These are phyloP conservation scores for Rhizophlyctis rosea DNA, from an alignment of 192 early-diverging fungal species.

Conservation along the genomic window DNA sequence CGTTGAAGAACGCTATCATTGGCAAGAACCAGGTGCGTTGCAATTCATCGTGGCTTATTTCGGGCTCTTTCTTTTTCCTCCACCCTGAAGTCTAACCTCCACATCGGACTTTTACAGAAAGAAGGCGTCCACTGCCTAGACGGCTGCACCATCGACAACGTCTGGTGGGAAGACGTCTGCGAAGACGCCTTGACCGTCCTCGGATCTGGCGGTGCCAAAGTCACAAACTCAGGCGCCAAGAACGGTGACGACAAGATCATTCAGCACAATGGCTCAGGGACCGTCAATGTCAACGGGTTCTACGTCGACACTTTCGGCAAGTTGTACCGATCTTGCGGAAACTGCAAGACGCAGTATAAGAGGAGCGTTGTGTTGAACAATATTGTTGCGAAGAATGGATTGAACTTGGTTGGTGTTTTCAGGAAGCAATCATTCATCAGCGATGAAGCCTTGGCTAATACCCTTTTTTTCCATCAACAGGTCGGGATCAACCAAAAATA, in stretches of 20 bases:
- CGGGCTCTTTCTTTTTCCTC: too few relatives aligned
- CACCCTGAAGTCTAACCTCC: too few relatives aligned
- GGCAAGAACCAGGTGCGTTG: constrained; percentile 9
- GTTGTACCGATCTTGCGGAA: constrained; percentile 23
- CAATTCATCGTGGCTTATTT: too few relatives aligned
- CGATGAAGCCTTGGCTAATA: too few relatives aligned
- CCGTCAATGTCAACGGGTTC: constrained; percentile 6
- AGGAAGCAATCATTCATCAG: too few relatives aligned
- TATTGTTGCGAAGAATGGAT: too few relatives aligned
- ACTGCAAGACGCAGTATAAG: constrained; percentile 8
- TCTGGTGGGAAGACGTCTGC: constrained; percentile 16
- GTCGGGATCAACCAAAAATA: constrained; percentile 15
- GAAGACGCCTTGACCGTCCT: constrained; percentile 28
- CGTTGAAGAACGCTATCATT: constrained; percentile 21
- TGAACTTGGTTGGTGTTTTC: constrained; percentile 16
- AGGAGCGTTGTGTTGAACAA: too few relatives aligned
- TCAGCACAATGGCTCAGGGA: constrained; percentile 20
- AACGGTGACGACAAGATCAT: constrained; percentile 22
- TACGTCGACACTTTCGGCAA: constrained; percentile 17
- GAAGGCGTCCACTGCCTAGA: constrained; percentile 24
- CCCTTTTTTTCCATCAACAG: too few relatives aligned
- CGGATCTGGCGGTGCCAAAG: constrained; percentile 5
- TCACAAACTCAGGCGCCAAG: constrained; percentile 11
- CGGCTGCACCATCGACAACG: constrained; percentile 20
- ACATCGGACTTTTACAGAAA: constrained; percentile 10